A percentile compares a stretch with the other conserved stretches of the same genome.
phyloP scores from a whole-genome alignment of 164 flowering plant genomes.

The Pachysandra terminalis region DNA sequence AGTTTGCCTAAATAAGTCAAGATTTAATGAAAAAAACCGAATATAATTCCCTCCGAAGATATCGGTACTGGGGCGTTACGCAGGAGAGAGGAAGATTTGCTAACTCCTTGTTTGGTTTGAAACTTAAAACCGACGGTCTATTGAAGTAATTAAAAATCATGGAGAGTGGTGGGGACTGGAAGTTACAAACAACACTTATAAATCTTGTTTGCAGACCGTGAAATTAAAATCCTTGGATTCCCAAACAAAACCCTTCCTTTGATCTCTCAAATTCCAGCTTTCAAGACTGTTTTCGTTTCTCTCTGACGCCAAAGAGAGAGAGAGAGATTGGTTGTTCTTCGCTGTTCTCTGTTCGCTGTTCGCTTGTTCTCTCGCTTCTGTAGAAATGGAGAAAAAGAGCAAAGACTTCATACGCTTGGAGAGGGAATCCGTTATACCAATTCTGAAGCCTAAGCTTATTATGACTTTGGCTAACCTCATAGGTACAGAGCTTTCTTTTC shows the following conservation, averaged over 20 bases:
- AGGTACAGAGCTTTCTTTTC: slow-evolving; percentile 39
- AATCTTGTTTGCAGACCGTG: slow-evolving; percentile 14
- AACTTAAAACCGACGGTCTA: no score
- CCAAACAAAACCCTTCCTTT: slow-evolving; percentile 13
- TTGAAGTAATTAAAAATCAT: no score
- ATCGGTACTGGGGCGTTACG: no score
- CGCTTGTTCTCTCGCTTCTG: not conserved
- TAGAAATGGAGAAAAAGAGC: slow-evolving; percentile 27
- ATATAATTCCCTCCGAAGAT: no score
- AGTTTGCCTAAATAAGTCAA: no score
- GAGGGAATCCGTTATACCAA: slow-evolving; percentile 72
- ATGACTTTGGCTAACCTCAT: slow-evolving; percentile 79
- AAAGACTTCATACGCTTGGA: slow-evolving; percentile 67
- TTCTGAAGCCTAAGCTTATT: slow-evolving; percentile 68
- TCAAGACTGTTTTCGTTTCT: not conserved
- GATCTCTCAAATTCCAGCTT: slow-evolving; percentile 11
- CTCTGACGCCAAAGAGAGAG: not conserved
- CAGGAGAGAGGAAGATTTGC: no score
- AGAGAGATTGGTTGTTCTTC: not conserved
- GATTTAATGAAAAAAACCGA: no score
- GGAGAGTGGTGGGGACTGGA: not conserved
- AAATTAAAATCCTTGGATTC: slow-evolving; percentile 6
- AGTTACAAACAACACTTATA: no score
- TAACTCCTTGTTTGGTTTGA: no score
- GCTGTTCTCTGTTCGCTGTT: not conserved